Evolutionary conservation across 169 alveolate genomes (phyloP).

Genomic region (Plasmodium vinckei): DNA sequence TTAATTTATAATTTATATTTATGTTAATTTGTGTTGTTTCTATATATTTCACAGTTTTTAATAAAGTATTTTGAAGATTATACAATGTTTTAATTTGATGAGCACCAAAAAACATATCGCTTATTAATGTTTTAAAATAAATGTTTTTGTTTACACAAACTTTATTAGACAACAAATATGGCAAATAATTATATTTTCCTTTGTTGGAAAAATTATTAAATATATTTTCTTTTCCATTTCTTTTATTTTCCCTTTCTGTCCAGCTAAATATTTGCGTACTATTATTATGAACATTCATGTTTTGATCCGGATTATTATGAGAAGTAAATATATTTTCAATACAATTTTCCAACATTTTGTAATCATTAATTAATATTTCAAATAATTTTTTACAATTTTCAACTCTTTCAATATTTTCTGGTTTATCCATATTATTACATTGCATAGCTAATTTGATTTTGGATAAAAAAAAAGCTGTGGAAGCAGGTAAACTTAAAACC

Average conservation of each 20-base stretch:
- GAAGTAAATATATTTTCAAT: constrained; percentile 27
- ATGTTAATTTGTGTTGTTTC: constrained; percentile 48
- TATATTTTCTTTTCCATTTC: not conserved
- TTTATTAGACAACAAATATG: constrained; percentile 26
- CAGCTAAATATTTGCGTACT: not conserved
- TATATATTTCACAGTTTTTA: constrained; percentile 53
- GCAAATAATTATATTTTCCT: constrained; percentile 26
- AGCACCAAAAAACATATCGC: constrained; percentile 67
- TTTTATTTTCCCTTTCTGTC: not conserved
- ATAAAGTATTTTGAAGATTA: constrained; percentile 38
- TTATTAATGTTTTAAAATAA: constrained; percentile 19
- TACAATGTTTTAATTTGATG: constrained; percentile 58
- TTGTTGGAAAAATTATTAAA: not conserved
- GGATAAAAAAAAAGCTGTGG: constrained; percentile 60
- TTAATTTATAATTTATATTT: constrained; percentile 54
- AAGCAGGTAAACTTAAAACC: constrained; percentile 50
- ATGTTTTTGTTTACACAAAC: constrained; percentile 16
- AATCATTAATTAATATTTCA: constrained; percentile 25
- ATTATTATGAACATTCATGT: not conserved
- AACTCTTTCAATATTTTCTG: constrained; percentile 17
- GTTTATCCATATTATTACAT: constrained; percentile 6
- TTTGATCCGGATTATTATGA: not conserved
- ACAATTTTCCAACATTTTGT: constrained; percentile 24
- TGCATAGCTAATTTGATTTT: constrained; percentile 56
- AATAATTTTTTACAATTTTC: constrained; percentile 38